These are phyloP conservation scores for Cantharellus cinnabarinus DNA, from an alignment of 768 basidiomycete species.

Conservation along the genomic window DNA sequence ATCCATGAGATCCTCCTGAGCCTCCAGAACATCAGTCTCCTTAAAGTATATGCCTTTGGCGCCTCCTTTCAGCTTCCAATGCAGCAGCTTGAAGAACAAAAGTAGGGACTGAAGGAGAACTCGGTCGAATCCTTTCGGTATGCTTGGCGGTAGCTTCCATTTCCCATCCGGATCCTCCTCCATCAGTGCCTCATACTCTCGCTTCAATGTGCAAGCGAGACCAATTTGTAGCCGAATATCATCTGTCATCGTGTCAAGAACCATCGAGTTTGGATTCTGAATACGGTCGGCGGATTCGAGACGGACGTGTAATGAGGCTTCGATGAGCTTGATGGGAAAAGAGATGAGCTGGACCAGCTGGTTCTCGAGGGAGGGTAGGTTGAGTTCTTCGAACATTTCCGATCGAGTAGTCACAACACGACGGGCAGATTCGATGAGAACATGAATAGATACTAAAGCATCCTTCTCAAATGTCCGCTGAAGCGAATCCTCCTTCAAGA, in stretches of 20 bases:
- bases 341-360: conserved; percentile 81
- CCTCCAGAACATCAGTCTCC: conserved; percentile 94
- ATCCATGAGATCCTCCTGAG: conserved; percentile 88
- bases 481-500: conserved; percentile 92
- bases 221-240: conserved; percentile 82
- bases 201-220: conserved; percentile 83
- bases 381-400: conserved; percentile 61
- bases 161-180: conserved; percentile 67
- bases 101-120: conserved; percentile 74
- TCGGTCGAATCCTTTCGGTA: conserved; percentile 74
- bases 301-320: conserved; percentile 75
- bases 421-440: conserved; percentile 68
- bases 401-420: conserved; percentile 70
- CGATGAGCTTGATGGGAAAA: conserved; percentile 89
- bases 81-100: conserved; percentile 82
- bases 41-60: conserved; percentile 88
- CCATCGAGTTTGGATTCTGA: conserved; percentile 70
- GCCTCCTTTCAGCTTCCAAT: conserved; percentile 89
- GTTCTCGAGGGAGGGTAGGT: conserved; percentile 75
- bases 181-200: conserved; percentile 84
- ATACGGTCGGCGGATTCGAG: conserved; percentile 77
- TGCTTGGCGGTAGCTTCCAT: conserved; percentile 78
- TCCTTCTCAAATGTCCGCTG: conserved; percentile 86
- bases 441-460: conserved; percentile 68
- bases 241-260: conserved; percentile 86